phyloP scores from a whole-genome alignment of 2,329 filamentous ascomycete genomes.

The Dothistroma septosporum region DNA sequence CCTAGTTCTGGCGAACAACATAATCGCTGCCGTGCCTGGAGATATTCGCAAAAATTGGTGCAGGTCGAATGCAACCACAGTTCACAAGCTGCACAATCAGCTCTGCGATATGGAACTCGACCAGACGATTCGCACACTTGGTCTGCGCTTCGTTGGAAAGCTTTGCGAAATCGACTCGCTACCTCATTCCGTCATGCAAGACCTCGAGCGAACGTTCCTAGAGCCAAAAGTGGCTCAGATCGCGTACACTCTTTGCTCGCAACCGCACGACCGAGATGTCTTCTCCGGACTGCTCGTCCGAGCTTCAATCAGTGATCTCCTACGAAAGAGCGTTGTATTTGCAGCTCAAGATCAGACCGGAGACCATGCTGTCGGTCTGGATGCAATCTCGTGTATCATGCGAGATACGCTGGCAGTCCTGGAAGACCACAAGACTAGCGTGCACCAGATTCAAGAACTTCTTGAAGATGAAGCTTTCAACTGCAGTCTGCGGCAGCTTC shows the following conservation, averaged over 20 bases:
- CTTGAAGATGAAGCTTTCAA: conserved; percentile 16
- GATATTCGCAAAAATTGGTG: conserved; percentile 32
- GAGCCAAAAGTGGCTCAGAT: conserved; percentile 14
- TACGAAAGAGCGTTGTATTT: conserved; percentile 18
- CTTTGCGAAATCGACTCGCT: conserved; percentile 25
- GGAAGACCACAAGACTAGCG: conserved; percentile 17
- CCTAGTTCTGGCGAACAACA: conserved; percentile 28
- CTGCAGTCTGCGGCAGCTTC: conserved; percentile 8
- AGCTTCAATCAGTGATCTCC: conserved; percentile 16
- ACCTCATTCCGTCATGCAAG: conserved; percentile 22
- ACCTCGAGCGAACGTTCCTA: conserved; percentile 19
- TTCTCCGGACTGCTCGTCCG: conserved; percentile 20
- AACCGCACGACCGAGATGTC: conserved; percentile 17
- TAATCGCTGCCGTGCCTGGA: conserved; percentile 28
- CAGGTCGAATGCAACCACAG: conserved; percentile 27
- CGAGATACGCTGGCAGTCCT: conserved; percentile 13
- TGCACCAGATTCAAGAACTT: conserved; percentile 18
- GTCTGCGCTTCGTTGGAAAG: conserved; percentile 26
- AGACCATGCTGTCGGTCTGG: conserved; percentile 15
- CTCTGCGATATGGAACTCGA: conserved; percentile 22
- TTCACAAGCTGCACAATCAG: conserved; percentile 36
- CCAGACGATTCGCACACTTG: conserved; percentile 22
- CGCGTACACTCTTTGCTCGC: conserved; percentile 17
- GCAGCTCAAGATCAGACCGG: conserved; percentile 13
- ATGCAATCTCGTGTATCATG: conserved; percentile 15